A percentile compares a stretch with the other conserved stretches of the same genome.
These are phyloP conservation scores for Boletus fagicola DNA, from an alignment of 768 basidiomycete species.

Conservation along the genomic window DNA sequence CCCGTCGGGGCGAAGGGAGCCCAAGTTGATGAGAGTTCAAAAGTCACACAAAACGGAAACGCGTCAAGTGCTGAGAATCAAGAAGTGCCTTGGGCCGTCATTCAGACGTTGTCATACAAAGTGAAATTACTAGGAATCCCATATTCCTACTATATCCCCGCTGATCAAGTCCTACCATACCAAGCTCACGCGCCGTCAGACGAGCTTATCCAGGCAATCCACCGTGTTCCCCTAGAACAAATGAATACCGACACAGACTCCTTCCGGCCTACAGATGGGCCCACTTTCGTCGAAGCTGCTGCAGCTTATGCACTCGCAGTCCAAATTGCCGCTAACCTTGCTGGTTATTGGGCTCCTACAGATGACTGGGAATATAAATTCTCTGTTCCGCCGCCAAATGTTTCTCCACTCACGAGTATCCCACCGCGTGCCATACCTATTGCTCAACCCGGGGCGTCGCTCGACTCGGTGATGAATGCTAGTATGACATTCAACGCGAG, in stretches of 20 bases:
- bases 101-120: constrained; percentile 63
- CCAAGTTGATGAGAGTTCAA: constrained; percentile 9
- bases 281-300: constrained; percentile 49
- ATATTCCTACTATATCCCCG: constrained; percentile 47
- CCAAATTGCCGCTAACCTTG: constrained; percentile 64
- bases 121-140: constrained; percentile 64
- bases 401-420: constrained; percentile 10
- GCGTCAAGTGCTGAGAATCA: constrained; percentile 11
- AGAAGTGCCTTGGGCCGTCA: constrained; percentile 53
- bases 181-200: constrained; percentile 60
- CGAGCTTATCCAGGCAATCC: constrained; percentile 51
- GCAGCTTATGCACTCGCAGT: constrained; percentile 69
- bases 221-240: constrained; percentile 41
- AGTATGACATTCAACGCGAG: constrained; percentile 44
- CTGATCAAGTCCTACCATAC: constrained; percentile 68
- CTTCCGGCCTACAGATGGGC: constrained; percentile 48
- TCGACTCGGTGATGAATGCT: constrained; percentile 46
- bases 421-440: constrained; percentile 1
- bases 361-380: constrained; percentile 70
- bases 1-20: constrained; percentile 2
- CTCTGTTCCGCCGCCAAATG: constrained; percentile 34
- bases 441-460: constrained; percentile 23
- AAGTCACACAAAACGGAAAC: constrained; percentile 8
- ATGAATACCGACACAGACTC: constrained; percentile 44
- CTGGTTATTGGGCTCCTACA: constrained; percentile 66